Percentiles rank a stretch among this genome's conserved stretches.
These are phyloP conservation scores for Aspergillus melleus DNA, from an alignment of 2,329 filamentous ascomycete species.

Conservation along the genomic window DNA sequence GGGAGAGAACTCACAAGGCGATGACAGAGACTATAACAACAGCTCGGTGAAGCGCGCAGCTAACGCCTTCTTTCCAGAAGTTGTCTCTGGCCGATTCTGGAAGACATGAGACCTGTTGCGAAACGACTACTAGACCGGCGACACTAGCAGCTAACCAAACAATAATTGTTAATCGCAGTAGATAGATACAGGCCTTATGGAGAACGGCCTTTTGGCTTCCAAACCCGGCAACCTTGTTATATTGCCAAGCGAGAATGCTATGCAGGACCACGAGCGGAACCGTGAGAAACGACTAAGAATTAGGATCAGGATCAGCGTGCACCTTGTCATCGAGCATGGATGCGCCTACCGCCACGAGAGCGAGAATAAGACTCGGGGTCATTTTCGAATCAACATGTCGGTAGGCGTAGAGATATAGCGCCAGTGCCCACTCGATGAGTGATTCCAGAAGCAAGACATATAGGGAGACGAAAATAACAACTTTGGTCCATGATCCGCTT, in stretches of 20 bases:
- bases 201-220: constrained; percentile 32
- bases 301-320: neutral
- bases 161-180: constrained; percentile 35
- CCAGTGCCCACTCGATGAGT: constrained; percentile 34
- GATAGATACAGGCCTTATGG: constrained; percentile 36
- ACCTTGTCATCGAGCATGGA: neutral
- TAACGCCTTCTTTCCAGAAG: constrained; percentile 38
- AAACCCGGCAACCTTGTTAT: constrained; percentile 33
- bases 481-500: constrained; percentile 35
- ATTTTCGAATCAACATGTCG: constrained; percentile 40
- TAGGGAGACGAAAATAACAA: constrained; percentile 37
- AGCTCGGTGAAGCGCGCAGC: constrained; percentile 38
- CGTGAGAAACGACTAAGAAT: constrained; percentile 35
- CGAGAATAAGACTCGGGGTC: constrained; percentile 36
- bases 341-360: constrained; percentile 35
- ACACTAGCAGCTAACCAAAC: constrained; percentile 41
- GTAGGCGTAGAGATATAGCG: constrained; percentile 36
- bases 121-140: constrained; percentile 37
- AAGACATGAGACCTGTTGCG: constrained; percentile 37
- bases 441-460: constrained; percentile 38
- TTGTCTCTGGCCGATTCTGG: constrained; percentile 23
- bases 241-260: constrained; percentile 41
- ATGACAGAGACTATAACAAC: constrained; percentile 35
- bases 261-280: constrained; percentile 38
- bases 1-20: constrained; percentile 32